Conservation (phyloP, 129 eudicot species). For the Saussurea involucrata region DNA sequence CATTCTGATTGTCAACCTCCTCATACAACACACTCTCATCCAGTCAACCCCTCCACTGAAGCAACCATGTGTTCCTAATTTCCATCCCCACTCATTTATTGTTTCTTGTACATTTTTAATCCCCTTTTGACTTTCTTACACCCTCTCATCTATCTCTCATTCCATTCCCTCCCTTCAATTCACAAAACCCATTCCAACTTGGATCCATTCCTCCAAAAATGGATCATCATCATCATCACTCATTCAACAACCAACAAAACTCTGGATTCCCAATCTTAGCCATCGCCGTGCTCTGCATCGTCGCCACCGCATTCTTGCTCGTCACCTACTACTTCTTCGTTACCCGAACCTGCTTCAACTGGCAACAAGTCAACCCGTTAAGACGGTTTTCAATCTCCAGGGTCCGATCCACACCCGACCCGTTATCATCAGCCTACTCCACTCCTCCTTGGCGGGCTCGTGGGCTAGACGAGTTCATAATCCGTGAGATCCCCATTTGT, state of each 20-base stretch:
- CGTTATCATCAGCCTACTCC: slow-evolving; percentile 48
- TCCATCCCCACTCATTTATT: slow-evolving; percentile 43
- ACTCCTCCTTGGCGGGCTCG: slow-evolving; percentile 56
- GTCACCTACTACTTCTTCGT: slow-evolving; percentile 71
- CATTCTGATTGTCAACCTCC: slow-evolving; percentile 15
- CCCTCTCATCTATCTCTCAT: slow-evolving; percentile 20
- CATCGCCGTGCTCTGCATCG: slow-evolving; percentile 56
- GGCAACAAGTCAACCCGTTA: slow-evolving; percentile 63
- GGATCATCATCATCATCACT: slow-evolving; percentile 32
- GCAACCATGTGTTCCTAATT: slow-evolving; percentile 44
- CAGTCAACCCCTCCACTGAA: slow-evolving; percentile 36
- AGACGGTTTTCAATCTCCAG: slow-evolving; percentile 46
- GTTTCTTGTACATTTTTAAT: slow-evolving; percentile 38
- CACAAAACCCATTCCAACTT: background rate
- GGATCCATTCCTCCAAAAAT: slow-evolving; percentile 11
- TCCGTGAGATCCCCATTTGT: slow-evolving; percentile 69
- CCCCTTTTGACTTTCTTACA: slow-evolving; percentile 27
- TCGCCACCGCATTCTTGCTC: slow-evolving; percentile 63
- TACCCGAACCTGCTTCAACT: slow-evolving; percentile 63
- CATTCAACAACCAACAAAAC: slow-evolving; percentile 40
- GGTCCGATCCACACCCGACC: slow-evolving; percentile 33
- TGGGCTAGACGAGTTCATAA: slow-evolving; percentile 68
- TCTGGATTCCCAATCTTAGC: slow-evolving; percentile 67
- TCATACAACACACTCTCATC: slow-evolving; percentile 10
- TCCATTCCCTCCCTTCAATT: slow-evolving; percentile 14